A percentile compares a stretch with the other conserved stretches of the same genome.
These are phyloP conservation scores for Raffaelea ambrosiae DNA, from an alignment of 2,329 filamentous ascomycete genomes.

Conservation along the genomic window DNA sequence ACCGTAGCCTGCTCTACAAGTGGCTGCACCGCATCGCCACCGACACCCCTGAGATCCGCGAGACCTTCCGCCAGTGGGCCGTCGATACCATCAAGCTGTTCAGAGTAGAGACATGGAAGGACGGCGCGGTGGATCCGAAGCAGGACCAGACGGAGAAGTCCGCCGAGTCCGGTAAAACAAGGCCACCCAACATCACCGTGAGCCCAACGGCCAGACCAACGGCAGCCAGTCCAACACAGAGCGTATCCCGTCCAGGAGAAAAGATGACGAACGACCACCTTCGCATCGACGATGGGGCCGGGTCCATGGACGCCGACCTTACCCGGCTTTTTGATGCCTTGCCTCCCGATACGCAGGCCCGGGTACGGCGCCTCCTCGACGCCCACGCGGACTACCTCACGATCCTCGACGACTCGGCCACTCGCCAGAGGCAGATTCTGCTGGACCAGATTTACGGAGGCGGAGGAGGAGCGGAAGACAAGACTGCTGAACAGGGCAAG, in stretches of 20 bases:
- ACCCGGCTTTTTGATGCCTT: conserved; percentile 37
- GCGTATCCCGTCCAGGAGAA: not conserved
- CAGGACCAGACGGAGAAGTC: conserved; percentile 5
- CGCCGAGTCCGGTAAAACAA: not conserved
- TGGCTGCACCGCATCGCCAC: conserved; percentile 63
- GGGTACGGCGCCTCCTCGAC: conserved; percentile 45
- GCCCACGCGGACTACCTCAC: conserved; percentile 53
- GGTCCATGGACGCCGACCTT: conserved; percentile 30
- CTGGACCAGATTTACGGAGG: conserved; percentile 29
- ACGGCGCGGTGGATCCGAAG: not conserved
- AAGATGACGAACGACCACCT: not conserved
- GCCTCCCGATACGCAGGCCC: conserved; percentile 31
- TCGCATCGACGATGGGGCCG: conserved; percentile 23
- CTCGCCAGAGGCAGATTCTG: conserved; percentile 45
- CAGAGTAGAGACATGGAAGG: conserved; percentile 12
- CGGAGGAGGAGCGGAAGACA: too few relatives aligned
- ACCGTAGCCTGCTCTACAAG: conserved; percentile 55
- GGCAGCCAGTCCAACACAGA: too few relatives aligned
- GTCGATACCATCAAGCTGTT: conserved; percentile 52
- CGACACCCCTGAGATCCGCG: conserved; percentile 57
- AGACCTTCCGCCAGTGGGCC: conserved; percentile 53
- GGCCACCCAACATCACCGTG: not conserved
- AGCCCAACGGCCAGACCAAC: too few relatives aligned
- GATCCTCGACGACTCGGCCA: conserved; percentile 44
- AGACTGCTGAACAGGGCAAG: too few relatives aligned